Base-by-base conservation (phyloP, 1,284 basidiomycete genomes). In the Quambalaria eucalypti region DNA sequence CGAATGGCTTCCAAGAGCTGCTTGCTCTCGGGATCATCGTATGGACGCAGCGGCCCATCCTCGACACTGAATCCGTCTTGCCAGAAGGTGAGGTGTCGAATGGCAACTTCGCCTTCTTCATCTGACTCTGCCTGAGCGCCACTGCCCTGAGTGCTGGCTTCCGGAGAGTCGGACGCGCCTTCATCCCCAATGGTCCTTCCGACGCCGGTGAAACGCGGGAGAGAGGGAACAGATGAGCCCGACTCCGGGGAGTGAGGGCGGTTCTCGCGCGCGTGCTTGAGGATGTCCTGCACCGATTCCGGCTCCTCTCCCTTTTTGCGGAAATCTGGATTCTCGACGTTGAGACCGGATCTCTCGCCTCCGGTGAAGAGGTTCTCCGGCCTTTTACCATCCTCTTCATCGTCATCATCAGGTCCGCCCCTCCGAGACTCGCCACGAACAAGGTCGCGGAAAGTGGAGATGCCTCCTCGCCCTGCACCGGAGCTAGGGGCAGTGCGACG, bases 21-120 rank as follows among this genome's bases (percentile, higher is more conserved):
- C 42, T 84, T 80, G 68, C 91, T 85, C 4, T 79, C 81, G 0
- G 90, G 88, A 62, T 91, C 85, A 55, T 89, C 87, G 73, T 95
- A 96, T 38, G 82, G 79, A 81, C 87, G 82, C 55, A 97, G 79
- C 36, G 86, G 85, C 2, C 91, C 90, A 64, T 92, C 89, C 68
- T 93, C 90, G 54, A 98, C 84, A 46, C 85, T 87, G 78, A 97
- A 97, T 0, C 93, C 93, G 63, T 97, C 84, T 31, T 85, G 81
- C 93, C 95, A 98, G 77, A 98, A 90, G 0, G 87, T 93, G 33
- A 97, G 79, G 54, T 84, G 82, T 10, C 93, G 84, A 47, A 86
- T 82, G 0, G 82, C 87, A 0, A 60, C 61, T 26, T 62, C 62
- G 42, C 81, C 80, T 25, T 84, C 82, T 23, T 80, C 82, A 48